Conservation (phyloP, 176 grass and related monocot species). For the Phoenix roebelenii region DNA sequence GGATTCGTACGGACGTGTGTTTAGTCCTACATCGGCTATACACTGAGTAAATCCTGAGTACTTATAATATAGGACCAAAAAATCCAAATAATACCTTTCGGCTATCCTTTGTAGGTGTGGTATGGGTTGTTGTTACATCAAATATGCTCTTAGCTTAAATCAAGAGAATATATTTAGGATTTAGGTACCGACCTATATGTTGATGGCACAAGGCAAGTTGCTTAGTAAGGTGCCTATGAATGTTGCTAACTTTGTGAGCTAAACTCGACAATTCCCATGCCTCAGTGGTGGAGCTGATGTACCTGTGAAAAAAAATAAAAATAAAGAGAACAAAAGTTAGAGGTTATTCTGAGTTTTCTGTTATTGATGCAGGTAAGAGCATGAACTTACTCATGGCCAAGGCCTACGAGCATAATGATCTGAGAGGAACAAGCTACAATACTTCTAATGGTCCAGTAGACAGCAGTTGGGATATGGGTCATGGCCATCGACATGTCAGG, state of each 20-base stretch:
- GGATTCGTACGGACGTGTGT: too few species aligned
- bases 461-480: constrained; percentile 29
- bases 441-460: constrained; percentile 41
- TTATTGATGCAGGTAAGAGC: too few species aligned
- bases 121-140: too few species aligned
- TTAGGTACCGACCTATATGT: constrained; percentile 19
- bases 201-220: constrained; percentile 22
- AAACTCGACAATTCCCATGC: constrained; percentile 45
- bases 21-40: too few species aligned
- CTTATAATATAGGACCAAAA: too few species aligned
- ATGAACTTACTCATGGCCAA: constrained; percentile 33
- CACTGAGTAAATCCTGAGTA: too few species aligned
- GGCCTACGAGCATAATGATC: constrained; percentile 27
- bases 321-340: background rate
- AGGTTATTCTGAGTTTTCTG: too few species aligned
- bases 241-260: constrained; percentile 41
- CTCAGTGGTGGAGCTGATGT: constrained; percentile 37
- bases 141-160: too few species aligned
- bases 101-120: too few species aligned
- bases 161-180: too few species aligned
- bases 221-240: constrained; percentile 34
- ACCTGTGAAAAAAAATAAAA: constrained; percentile 5
- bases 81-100: too few species aligned
- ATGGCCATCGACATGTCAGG: constrained; percentile 22
- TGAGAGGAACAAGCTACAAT: constrained; percentile 37